Conservation (phyloP, 192 early-diverging fungal genomes). For the Haplosporangium gracile region DNA sequence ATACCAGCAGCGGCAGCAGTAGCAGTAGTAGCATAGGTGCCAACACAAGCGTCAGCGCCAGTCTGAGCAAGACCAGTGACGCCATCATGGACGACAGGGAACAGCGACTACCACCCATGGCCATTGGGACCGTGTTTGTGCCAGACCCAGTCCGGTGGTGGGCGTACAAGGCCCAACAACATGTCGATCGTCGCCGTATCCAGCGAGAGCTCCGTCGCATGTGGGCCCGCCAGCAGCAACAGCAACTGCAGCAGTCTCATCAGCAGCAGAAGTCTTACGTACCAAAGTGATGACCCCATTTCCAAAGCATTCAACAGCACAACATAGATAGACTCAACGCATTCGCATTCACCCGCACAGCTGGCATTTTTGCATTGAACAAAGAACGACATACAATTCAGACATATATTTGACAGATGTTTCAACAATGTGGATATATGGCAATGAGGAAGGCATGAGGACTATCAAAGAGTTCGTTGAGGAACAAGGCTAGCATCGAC, state of each 20-base stretch:
- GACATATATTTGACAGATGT: no score
- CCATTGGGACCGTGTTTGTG: constrained; percentile 42
- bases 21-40: background rate
- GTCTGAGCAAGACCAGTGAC: background rate
- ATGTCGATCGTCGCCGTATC: constrained; percentile 16
- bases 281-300: background rate
- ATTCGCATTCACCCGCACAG: background rate
- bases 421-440: no score
- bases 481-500: no score
- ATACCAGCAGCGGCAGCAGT: background rate
- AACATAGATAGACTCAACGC: background rate
- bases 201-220: constrained; percentile 15
- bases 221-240: background rate
- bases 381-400: no score
- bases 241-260: background rate
- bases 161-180: constrained; percentile 47
- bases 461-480: no score
- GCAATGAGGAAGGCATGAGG: no score
- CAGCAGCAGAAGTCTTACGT: background rate
- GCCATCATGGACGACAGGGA: background rate
- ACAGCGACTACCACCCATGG: constrained; percentile 44
- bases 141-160: constrained; percentile 55
- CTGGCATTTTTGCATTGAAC: no score
- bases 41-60: background rate
- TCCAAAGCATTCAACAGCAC: background rate